phyloP scores from a whole-genome alignment of 306 rosid genomes.

The Quercus cerris region DNA sequence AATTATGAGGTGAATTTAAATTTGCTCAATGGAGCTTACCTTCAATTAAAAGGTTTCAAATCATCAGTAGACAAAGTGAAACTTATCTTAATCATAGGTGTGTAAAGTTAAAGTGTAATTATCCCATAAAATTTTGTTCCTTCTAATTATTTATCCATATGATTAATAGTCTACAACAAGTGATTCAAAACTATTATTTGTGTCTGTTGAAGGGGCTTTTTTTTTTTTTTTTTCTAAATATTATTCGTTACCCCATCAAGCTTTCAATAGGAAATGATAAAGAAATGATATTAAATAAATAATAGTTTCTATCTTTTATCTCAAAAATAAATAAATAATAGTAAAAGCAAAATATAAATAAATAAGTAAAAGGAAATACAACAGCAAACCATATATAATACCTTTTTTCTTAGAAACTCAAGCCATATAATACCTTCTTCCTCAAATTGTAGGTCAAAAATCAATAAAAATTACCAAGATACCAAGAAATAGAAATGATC shows the following conservation, averaged over 20 bases:
- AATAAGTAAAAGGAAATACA: neutral
- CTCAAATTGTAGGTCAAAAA: conserved; percentile 23
- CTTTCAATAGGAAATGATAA: neutral
- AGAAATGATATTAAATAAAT: neutral
- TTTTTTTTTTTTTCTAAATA: too few species aligned
- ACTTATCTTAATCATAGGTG: too few species aligned
- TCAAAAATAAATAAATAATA: neutral
- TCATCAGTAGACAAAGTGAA: too few species aligned
- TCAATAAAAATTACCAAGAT: neutral
- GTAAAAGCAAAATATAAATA: neutral
- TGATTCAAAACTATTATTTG: too few species aligned
- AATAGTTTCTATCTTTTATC: neutral
- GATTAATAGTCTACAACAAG: too few species aligned
- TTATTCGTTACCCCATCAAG: neutral
- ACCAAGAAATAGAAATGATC: conserved; percentile 9
- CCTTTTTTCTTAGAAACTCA: neutral
- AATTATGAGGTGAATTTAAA: too few species aligned
- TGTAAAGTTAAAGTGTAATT: too few species aligned
- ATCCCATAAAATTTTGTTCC: too few species aligned
- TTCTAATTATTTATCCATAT: too few species aligned
- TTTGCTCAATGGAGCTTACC: too few species aligned
- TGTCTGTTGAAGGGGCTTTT: too few species aligned
- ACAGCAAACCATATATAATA: neutral
- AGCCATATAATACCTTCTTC: neutral
- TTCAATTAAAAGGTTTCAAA: too few species aligned